phyloP scores from a whole-genome alignment of 2,329 filamentous ascomycete genomes.

The Penicillium capsulatum region DNA sequence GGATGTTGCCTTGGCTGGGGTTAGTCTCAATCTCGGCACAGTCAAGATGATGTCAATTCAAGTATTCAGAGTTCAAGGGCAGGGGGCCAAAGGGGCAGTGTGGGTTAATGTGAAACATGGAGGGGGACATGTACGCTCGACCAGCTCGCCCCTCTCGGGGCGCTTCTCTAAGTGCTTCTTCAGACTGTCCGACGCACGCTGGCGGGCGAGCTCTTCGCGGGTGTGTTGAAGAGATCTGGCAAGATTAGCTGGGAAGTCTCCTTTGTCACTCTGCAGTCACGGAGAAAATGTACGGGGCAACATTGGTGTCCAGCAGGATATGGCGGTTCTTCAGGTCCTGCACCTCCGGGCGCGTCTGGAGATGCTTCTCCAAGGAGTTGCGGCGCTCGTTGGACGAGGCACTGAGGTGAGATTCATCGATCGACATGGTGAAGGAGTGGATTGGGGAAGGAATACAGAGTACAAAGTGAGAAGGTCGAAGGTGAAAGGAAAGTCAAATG shows the following conservation, averaged over 20 bases:
- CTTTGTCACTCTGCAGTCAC: background rate
- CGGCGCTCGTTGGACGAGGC: conserved; percentile 48
- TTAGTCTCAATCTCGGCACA: conserved; percentile 5
- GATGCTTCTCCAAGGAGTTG: conserved; percentile 68
- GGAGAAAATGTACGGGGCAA: conserved; percentile 55
- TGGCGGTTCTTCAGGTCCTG: conserved; percentile 65
- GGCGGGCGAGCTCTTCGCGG: conserved; percentile 61
- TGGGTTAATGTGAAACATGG: background rate
- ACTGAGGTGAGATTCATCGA: conserved; percentile 59
- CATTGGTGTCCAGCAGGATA: conserved; percentile 63
- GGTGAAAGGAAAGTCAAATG: conserved; percentile 21
- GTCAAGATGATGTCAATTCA: background rate
- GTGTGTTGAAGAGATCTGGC: conserved; percentile 58
- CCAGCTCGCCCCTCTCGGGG: conserved; percentile 67
- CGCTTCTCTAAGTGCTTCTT: conserved; percentile 62
- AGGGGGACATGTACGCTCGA: conserved; percentile 62
- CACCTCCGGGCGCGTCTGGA: conserved; percentile 63
- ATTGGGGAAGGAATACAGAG: background rate
- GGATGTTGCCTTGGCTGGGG: conserved; percentile 70
- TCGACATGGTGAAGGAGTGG: conserved; percentile 13
- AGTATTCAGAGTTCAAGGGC: background rate
- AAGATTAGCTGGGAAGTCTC: too few relatives aligned
- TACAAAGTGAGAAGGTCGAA: conserved; percentile 1
- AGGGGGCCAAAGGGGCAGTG: background rate
- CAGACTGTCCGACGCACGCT: conserved; percentile 58